phyloP scores from a whole-genome alignment of 176 grass and related monocot species.

The Carex myosuroides region DNA sequence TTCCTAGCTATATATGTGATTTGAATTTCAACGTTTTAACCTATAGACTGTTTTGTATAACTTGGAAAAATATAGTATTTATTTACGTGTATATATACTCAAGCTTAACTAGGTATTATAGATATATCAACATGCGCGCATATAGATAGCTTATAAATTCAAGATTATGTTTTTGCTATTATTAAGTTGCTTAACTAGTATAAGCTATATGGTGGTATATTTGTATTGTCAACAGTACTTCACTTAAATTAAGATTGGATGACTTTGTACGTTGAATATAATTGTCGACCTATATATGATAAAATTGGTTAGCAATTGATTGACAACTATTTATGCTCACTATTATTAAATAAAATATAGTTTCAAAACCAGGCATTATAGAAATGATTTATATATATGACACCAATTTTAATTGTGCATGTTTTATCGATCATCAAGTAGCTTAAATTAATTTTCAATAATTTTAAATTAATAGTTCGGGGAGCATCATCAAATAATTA shows the following conservation, averaged over 20 bases:
- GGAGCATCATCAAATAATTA: neutral
- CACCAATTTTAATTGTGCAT: neutral
- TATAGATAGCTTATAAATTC: neutral
- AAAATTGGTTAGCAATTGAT: neutral
- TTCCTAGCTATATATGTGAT: neutral
- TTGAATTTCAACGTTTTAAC: neutral
- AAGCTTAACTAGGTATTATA: neutral
- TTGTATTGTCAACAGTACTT: neutral
- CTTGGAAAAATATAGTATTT: neutral
- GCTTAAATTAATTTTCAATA: neutral
- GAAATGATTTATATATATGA: no score
- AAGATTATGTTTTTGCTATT: neutral
- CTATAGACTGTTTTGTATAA: neutral
- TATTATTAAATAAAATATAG: neutral
- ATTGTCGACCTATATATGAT: neutral
- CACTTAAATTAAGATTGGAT: neutral
- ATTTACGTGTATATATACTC: neutral
- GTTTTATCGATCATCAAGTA: neutral
- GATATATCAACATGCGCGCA: neutral
- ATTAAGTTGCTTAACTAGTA: neutral
- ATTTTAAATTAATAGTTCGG: neutral
- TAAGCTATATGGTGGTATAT: neutral
- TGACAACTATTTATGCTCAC: neutral
- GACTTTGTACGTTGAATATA: neutral
- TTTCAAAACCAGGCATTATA: neutral